Evolutionary conservation across 352 stramenopile species (phyloP).

Genomic region (Detonula confervacea): DNA sequence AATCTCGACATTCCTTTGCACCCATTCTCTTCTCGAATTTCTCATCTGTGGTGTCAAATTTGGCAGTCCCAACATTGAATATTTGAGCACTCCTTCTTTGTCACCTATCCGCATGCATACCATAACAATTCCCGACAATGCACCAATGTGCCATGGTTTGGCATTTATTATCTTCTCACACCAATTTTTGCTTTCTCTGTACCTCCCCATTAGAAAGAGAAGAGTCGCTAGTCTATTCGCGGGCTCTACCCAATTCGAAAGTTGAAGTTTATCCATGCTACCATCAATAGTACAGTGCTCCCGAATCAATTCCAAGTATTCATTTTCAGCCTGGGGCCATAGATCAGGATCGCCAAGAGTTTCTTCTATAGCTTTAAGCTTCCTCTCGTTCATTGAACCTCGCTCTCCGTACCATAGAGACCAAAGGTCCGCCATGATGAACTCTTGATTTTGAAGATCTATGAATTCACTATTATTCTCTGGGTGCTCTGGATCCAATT

Average conservation of each 20-base stretch:
- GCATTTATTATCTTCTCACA: slow-evolving; percentile 47
- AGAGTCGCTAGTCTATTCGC: slow-evolving; percentile 58
- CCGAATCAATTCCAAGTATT: slow-evolving; percentile 37
- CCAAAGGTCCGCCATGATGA: slow-evolving; percentile 41
- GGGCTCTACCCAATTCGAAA: slow-evolving; percentile 51
- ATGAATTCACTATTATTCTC: slow-evolving; percentile 25
- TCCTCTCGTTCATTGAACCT: slow-evolving; percentile 35
- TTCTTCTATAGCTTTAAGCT: slow-evolving; percentile 36
- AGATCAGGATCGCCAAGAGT: slow-evolving; percentile 14
- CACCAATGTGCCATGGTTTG: slow-evolving; percentile 64
- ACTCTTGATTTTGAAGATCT: slow-evolving; percentile 22
- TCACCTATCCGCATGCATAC: slow-evolving; percentile 43
- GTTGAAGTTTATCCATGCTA: slow-evolving; percentile 20
- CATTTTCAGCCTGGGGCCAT: slow-evolving; percentile 27
- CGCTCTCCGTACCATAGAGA: slow-evolving; percentile 50
- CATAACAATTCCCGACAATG: slow-evolving; percentile 49
- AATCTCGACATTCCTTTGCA: slow-evolving; percentile 34
- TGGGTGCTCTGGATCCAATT: slow-evolving; percentile 35
- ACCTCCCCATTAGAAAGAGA: slow-evolving; percentile 48
- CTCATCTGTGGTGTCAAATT: slow-evolving; percentile 19
- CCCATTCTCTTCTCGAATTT: slow-evolving; percentile 33
- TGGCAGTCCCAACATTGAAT: slow-evolving; percentile 23
- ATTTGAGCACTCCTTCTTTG: slow-evolving; percentile 33
- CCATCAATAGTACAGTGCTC: slow-evolving; percentile 32
- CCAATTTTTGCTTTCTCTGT: slow-evolving; percentile 53